Percentiles rank a stretch among this genome's conserved stretches.
phyloP scores from a whole-genome alignment of 345 rosid species.

The Camelina sativa region DNA sequence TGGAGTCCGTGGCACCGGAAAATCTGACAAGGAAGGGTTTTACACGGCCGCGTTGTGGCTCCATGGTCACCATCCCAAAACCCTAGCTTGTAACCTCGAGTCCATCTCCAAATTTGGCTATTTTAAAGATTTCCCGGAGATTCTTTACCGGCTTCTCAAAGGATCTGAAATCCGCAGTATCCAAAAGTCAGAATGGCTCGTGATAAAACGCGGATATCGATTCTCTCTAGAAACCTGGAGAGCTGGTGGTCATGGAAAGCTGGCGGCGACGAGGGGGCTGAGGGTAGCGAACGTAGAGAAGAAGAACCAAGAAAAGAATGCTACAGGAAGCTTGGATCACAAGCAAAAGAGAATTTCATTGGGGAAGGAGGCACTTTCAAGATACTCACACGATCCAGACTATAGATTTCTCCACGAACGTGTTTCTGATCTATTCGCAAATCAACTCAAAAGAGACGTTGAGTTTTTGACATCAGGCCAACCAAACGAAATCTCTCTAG shows the following conservation, averaged over 20 bases:
- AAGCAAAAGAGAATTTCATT: not conserved
- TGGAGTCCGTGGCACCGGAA: slow-evolving; percentile 1
- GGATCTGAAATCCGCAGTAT: not conserved
- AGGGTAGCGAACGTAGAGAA: not conserved
- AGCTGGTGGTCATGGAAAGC: not conserved
- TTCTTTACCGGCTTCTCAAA: not conserved
- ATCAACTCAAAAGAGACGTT: not conserved
- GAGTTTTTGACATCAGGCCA: not conserved
- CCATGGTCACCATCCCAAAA: not conserved
- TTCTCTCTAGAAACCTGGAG: not conserved
- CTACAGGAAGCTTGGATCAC: not conserved
- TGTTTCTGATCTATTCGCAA: not conserved
- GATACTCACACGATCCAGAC: not conserved
- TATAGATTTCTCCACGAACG: not conserved
- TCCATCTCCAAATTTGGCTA: not conserved
- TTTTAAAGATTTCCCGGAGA: not conserved
- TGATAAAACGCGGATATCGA: not conserved
- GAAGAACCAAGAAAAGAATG: not conserved
- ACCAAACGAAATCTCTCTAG: not conserved
- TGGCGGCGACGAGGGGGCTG: not conserved
- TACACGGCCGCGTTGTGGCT: not conserved
- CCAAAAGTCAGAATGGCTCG: not conserved
- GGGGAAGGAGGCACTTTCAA: not conserved
- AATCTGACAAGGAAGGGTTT: slow-evolving; percentile 3
- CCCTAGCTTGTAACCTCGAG: slow-evolving; percentile 9